Evolutionary conservation across 208 protist species (phyloP).

Genomic region (Crithidia sp.): DNA sequence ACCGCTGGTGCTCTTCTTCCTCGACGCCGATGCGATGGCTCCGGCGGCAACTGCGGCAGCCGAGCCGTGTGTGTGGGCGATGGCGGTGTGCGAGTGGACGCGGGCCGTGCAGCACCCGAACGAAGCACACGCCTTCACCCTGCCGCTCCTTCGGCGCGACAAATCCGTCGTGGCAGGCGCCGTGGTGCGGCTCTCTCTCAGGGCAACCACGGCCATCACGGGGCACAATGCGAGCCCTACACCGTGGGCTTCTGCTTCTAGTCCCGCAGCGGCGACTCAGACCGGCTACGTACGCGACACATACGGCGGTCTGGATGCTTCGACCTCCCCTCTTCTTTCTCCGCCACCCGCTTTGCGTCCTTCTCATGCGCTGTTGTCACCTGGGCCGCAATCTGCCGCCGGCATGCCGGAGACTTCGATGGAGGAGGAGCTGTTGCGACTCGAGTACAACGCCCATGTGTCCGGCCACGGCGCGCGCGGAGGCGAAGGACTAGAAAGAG

Average conservation of each 20-base stretch:
- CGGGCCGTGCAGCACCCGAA: slow-evolving; percentile 53
- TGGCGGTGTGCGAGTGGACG: slow-evolving; percentile 77
- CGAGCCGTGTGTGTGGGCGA: slow-evolving; percentile 61
- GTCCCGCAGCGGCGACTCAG: too few species aligned
- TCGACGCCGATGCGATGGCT: slow-evolving; percentile 64
- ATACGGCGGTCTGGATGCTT: too few species aligned
- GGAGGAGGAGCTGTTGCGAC: slow-evolving; percentile 72
- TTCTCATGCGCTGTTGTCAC: not conserved
- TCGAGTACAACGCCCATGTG: slow-evolving; percentile 43
- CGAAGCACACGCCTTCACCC: slow-evolving; percentile 38
- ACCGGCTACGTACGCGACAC: too few species aligned
- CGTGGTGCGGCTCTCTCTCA: slow-evolving; percentile 60
- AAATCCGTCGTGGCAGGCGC: slow-evolving; percentile 45
- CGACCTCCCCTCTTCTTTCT: not conserved
- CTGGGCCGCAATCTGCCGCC: not conserved
- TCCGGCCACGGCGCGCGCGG: not conserved
- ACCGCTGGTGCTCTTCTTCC: slow-evolving; percentile 83
- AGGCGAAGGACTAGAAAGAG: not conserved
- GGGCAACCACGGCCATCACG: slow-evolving; percentile 35
- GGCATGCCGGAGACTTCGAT: slow-evolving; percentile 28
- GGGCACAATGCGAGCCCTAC: not conserved
- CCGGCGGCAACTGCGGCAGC: not conserved
- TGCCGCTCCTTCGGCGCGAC: slow-evolving; percentile 64
- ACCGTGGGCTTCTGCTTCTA: not conserved
- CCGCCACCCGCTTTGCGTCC: not conserved